These are phyloP conservation scores for Collybia sp. DNA, from an alignment of 768 basidiomycete species.

Conservation along the genomic window DNA sequence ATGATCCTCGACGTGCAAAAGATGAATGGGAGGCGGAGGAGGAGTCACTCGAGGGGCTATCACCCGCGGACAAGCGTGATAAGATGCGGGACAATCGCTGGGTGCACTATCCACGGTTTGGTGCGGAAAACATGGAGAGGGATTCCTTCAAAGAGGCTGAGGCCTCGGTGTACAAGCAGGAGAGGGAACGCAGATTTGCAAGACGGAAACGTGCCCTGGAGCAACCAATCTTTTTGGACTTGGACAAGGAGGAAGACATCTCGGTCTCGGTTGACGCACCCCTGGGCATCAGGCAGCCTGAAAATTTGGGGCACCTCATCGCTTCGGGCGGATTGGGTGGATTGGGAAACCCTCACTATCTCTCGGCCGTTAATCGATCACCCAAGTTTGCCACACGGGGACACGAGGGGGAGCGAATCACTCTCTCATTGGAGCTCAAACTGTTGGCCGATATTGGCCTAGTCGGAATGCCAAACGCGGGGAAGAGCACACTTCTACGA, in stretches of 20 bases:
- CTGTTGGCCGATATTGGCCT: slow-evolving; percentile 92
- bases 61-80: slow-evolving; percentile 41
- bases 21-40: slow-evolving; percentile 76
- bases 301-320: slow-evolving; percentile 58
- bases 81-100: slow-evolving; percentile 64
- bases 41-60: slow-evolving; percentile 47
- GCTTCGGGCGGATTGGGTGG: slow-evolving; percentile 80
- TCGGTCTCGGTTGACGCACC: slow-evolving; percentile 52
- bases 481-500: slow-evolving; percentile 86
- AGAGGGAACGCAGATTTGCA: slow-evolving; percentile 51
- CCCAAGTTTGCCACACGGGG: slow-evolving; percentile 88
- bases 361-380: slow-evolving; percentile 60
- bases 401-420: slow-evolving; percentile 68
- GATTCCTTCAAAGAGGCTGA: slow-evolving; percentile 74
- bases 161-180: slow-evolving; percentile 49
- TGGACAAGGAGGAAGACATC: slow-evolving; percentile 47
- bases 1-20: slow-evolving; percentile 59
- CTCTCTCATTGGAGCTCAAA: slow-evolving; percentile 89
- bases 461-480: slow-evolving; percentile 95
- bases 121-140: slow-evolving; percentile 56
- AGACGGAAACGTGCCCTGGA: slow-evolving; percentile 34
- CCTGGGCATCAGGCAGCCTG: slow-evolving; percentile 50
- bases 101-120: slow-evolving; percentile 74
- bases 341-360: slow-evolving; percentile 85
- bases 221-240: slow-evolving; percentile 53